These are phyloP conservation scores for Raffaelea ambrosiae DNA, from an alignment of 2,329 filamentous ascomycete species.

Conservation along the genomic window DNA sequence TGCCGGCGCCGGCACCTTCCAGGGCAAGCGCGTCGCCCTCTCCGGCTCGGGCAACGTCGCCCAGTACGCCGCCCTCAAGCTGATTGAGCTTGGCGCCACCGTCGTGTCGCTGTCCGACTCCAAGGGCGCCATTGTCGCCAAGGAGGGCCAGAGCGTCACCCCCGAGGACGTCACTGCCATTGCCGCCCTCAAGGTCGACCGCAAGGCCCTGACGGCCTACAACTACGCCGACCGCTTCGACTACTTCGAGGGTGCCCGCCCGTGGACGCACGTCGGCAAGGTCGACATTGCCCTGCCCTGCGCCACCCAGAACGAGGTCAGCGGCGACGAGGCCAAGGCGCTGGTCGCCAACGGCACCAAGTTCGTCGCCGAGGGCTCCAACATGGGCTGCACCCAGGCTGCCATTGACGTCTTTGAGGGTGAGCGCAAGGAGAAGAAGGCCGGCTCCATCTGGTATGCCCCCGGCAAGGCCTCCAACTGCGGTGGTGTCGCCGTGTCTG, in stretches of 20 bases:
- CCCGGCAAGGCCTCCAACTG: conserved; percentile 97
- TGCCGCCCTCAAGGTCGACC: conserved; percentile 76
- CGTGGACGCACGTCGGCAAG: conserved; percentile 83
- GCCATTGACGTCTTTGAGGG: conserved; percentile 91
- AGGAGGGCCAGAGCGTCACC: conserved; percentile 59
- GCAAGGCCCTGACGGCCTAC: conserved; percentile 71
- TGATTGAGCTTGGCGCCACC: conserved; percentile 87
- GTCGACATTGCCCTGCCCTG: conserved; percentile 88
- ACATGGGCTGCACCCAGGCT: conserved; percentile 97
- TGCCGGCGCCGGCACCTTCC: conserved; percentile 76
- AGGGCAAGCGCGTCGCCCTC: conserved; percentile 88
- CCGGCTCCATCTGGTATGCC: conserved; percentile 76
- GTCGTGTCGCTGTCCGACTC: conserved; percentile 93
- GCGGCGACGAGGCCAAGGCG: conserved; percentile 76
- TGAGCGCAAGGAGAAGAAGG: conserved; percentile 60
- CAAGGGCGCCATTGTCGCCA: conserved; percentile 73
- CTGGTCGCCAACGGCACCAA: conserved; percentile 68
- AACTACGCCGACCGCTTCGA: conserved; percentile 59
- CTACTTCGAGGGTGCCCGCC: conserved; percentile 80
- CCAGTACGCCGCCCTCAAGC: conserved; percentile 93
- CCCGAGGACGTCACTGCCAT: conserved; percentile 73
- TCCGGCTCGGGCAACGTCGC: conserved; percentile 97
- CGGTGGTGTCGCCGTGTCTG: conserved; percentile 93
- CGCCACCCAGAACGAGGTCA: conserved; percentile 97
- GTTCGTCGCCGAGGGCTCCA: conserved; percentile 92